A percentile compares a stretch with the other conserved stretches of the same genome.
Conservation (phyloP, 2,329 filamentous ascomycete genomes). For the Grosmannia huntii region DNA sequence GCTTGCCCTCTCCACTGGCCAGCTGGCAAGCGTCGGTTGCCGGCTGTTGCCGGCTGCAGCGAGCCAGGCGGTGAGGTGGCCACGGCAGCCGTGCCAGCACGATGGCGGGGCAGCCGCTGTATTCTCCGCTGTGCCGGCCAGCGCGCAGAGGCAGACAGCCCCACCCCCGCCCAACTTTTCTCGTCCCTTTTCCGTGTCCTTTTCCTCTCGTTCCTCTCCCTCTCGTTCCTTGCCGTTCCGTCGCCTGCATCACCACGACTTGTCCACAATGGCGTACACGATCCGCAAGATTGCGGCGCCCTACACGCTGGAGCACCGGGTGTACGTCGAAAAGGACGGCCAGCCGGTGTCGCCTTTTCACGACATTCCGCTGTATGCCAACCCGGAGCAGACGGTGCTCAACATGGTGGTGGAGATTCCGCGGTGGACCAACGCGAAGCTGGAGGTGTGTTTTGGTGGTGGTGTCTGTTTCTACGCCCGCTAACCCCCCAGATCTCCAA, state of each 20-base stretch:
- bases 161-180: not conserved
- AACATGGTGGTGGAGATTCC: constrained; percentile 99
- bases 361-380: constrained; percentile 96
- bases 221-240: not conserved
- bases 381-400: constrained; percentile 85
- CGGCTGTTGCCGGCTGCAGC: not conserved
- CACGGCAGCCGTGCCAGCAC: not conserved
- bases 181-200: too few relatives aligned
- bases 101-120: too few relatives aligned
- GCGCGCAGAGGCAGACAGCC: not conserved
- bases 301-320: constrained; percentile 91
- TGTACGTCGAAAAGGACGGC: constrained; percentile 98
- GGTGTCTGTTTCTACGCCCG: too few relatives aligned
- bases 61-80: not conserved
- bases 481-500: constrained; percentile 68
- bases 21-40: too few relatives aligned
- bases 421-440: constrained; percentile 99
- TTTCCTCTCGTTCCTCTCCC: not conserved
- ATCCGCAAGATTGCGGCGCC: constrained; percentile 78
- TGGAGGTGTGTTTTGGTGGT: constrained; percentile 90
- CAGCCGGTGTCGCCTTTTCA: constrained; percentile 90
- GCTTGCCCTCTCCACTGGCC: too few relatives aligned
- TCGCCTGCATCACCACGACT: not conserved
- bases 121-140: too few relatives aligned
- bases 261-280: constrained; percentile 49